phyloP scores from a whole-genome alignment of 169 alveolate species.

The Eimeria falciformis region DNA sequence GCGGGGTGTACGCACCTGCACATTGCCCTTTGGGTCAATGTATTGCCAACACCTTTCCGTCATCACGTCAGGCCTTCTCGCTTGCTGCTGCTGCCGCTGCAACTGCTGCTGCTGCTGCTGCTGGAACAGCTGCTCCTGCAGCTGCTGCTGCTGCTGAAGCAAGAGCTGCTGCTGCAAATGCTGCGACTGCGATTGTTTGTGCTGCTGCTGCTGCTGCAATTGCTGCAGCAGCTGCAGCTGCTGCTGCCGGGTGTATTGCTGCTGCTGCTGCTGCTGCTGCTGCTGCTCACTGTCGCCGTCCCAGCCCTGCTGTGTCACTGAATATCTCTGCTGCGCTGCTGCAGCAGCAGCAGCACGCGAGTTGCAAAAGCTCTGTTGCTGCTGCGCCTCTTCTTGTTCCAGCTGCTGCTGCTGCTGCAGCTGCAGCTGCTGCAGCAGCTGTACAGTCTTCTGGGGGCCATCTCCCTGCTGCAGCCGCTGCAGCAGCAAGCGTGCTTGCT shows the following conservation, averaged over 20 bases:
- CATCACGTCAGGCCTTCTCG: constrained; percentile 79
- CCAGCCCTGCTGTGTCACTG: constrained; percentile 16
- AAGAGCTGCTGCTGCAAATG: constrained; percentile 10
- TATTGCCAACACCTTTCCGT: constrained; percentile 84
- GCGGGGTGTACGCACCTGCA: constrained; percentile 77
- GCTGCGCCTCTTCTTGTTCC: constrained; percentile 44
- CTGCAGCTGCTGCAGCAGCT: constrained; percentile 66
- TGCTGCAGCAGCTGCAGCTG: constrained; percentile 25
- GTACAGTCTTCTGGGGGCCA: constrained; percentile 61
- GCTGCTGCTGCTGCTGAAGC: constrained; percentile 12
- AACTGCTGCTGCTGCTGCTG: constrained; percentile 65
- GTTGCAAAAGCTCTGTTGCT: constrained; percentile 30
- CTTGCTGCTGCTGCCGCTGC: constrained; percentile 58
- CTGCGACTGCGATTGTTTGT: constrained; percentile 35
- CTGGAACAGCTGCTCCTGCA: constrained; percentile 51
- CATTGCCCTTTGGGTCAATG: constrained; percentile 83
- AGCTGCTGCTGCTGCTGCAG: constrained; percentile 63
- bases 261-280: constrained; percentile 46
- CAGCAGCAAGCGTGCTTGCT: constrained; percentile 57
- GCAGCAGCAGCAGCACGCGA: constrained; percentile 45
- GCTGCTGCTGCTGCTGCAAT: constrained; percentile 20
- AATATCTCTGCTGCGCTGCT: constrained; percentile 39
- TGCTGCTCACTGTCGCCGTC: constrained; percentile 58
- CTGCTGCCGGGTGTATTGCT: constrained; percentile 54
- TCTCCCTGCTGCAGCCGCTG: constrained; percentile 66